These are phyloP conservation scores for Bolboschoenoplectus hybrid DNA, from an alignment of 202 grass and related monocot genomes.

Conservation along the genomic window DNA sequence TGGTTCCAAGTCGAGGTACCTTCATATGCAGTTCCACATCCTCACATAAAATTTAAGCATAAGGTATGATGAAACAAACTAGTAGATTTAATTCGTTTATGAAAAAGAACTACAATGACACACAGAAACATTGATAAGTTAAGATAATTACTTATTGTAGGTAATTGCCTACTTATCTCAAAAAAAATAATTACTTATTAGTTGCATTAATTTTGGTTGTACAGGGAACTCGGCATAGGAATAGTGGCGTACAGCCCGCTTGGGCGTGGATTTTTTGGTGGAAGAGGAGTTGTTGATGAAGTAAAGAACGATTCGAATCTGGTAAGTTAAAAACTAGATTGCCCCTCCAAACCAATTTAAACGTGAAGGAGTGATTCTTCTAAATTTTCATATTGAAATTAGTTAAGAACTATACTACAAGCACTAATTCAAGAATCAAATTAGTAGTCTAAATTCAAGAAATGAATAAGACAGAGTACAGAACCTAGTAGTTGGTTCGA, in stretches of 20 bases:
- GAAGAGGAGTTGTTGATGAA: slow-evolving; percentile 42
- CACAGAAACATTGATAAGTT: neutral
- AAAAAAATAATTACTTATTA: neutral
- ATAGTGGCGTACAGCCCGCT: slow-evolving; percentile 51
- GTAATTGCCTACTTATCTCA: too few relatives aligned
- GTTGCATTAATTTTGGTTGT: neutral
- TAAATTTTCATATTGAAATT: neutral
- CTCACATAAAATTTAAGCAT: neutral
- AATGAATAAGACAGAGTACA: neutral
- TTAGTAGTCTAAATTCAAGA: neutral
- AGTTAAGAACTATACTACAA: neutral
- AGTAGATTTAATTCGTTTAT: neutral
- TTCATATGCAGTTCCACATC: neutral
- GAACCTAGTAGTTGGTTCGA: neutral
- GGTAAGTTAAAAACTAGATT: slow-evolving; percentile 15
- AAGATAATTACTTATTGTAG: neutral
- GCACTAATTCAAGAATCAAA: neutral
- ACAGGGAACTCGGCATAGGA: slow-evolving; percentile 53
- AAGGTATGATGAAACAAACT: neutral
- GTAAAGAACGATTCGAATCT: slow-evolving; percentile 22
- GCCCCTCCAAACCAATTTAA: neutral
- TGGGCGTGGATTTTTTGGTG: slow-evolving; percentile 47
- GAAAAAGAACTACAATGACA: neutral
- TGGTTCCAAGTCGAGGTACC: neutral
- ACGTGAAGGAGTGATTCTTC: neutral